Evolutionary conservation across 2,329 filamentous ascomycete species (phyloP), one percentile per base, ranked within the genome.

Genomic region (Neonectria sp.): DNA sequence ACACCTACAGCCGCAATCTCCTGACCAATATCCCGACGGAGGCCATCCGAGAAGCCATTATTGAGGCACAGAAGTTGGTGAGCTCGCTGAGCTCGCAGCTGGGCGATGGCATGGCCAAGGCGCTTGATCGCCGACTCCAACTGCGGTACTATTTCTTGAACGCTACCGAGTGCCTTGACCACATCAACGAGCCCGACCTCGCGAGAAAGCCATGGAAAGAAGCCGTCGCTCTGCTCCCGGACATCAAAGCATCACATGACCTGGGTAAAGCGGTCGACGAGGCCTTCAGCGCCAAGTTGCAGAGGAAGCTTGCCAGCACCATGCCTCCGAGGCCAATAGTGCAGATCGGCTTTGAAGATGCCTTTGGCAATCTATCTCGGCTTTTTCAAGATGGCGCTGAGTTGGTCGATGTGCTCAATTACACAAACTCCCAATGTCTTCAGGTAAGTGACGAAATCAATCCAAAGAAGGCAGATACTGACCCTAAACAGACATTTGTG

Each of bases 251-350:
- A 31, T 90, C 92, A 1, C 87, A 91, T 61, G 73, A 81, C 1
- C 80, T 95, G 3, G 92, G 90, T 0, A 90, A 86, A 57, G 80
- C 89, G 0, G 90, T 97, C 0, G 87, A 91, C 0, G 90, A 91
- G n/a, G 90, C 95, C 0, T 98, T 98, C 79, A 98, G 94, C 74
- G 89, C 90, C 27, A 97, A 97, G 77, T 87, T 98, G 43, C 96
- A 99, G 78, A 89, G 95, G n/a, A 92, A 92, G 69, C 86, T 99
- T 35, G 95, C 96, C 1, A 98, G 95, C 73, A 98, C 95, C 0
- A 95, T 98, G 75, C 96, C 96, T 4, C 96, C 96, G 8, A 89
- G 95, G 9, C 95, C 95, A 0, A 95, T 98, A 73, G 93, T 98
- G 12, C 87, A 94, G 60, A 84, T 95, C 3, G 89, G 88, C 29